Percentiles rank a stretch among this genome's conserved stretches.
phyloP scores from a whole-genome alignment of 768 basidiomycete genomes.

The Lentinula aciculospora region DNA sequence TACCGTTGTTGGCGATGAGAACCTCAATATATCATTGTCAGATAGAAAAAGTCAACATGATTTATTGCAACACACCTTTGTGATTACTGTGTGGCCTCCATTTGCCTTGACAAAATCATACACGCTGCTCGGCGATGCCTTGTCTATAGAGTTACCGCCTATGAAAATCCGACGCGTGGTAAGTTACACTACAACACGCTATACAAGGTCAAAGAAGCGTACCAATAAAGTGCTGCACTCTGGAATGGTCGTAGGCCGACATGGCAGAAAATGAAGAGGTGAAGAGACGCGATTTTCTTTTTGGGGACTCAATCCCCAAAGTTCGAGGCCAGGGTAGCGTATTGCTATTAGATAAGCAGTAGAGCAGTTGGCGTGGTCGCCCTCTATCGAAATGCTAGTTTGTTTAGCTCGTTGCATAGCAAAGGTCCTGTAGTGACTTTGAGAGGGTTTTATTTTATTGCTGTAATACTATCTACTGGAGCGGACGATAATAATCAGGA shows the following conservation, averaged over 20 bases:
- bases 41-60: background rate
- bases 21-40: slow-evolving; percentile 46
- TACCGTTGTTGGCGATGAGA: slow-evolving; percentile 97
- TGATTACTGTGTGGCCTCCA: slow-evolving; percentile 98
- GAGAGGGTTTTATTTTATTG: background rate
- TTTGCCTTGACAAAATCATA: slow-evolving; percentile 86
- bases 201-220: slow-evolving; percentile 11
- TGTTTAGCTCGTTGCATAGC: background rate
- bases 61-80: slow-evolving; percentile 71
- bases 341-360: background rate
- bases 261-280: slow-evolving; percentile 21
- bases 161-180: slow-evolving; percentile 7
- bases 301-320: slow-evolving; percentile 3
- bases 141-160: slow-evolving; percentile 93
- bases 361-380: background rate
- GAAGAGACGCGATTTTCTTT: background rate
- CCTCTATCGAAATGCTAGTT: background rate
- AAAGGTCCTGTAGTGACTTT: background rate
- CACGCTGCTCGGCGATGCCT: slow-evolving; percentile 72
- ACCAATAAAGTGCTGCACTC: slow-evolving; percentile 53
- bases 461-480: background rate
- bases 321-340: background rate
- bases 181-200: slow-evolving; percentile 10
- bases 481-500: background rate
- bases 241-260: slow-evolving; percentile 50